Evolutionary conservation across 768 basidiomycete genomes (phyloP), one percentile per base, ranked within the genome.

Genomic region (Naganishia randhawae): DNA sequence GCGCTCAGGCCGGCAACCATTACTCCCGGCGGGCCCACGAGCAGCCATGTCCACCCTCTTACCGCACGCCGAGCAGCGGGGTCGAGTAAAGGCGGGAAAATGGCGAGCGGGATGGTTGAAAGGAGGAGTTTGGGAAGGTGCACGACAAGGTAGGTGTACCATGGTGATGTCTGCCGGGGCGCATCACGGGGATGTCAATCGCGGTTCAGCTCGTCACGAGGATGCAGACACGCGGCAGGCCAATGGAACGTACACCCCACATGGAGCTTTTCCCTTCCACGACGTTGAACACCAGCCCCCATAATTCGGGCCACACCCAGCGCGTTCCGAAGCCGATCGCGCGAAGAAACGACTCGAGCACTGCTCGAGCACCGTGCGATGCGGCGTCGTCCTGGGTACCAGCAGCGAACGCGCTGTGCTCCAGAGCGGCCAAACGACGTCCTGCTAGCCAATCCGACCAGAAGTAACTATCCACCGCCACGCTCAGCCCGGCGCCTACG

Each of bases 61-160:
- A 65, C 11, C 19, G 41, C 50, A 14, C 25, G 32, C 16, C 67
- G 19, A 14, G 32, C 52, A 11, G 75, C 78, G 9, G 91, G 74
- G 69, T 10, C 22, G 22, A 88, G 89, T 0, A 74, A 67, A 5
- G 87, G 31, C 2, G 85, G 82, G 0, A 88, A 85, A 11, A 83
- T 55, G 4, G 88, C 78, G 41, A 89, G 81, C 3, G n/a, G n/a
- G n/a, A n/a, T n/a, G n/a, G n/a, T n/a, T n/a, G n/a, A n/a, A n/a
- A n/a, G n/a, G n/a, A 93, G 83, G 1, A 97, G 84, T 72, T 89
- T 92, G 0, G 92, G 93, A 10, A 94, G 85, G 76, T 84, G 83
- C 0, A 82, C 75, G 1, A 83, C 83, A 72, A 92, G 82, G 78
- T 95, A 96, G 0, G 84, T 81, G 71, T 85, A 81, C 3, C 81